Conservation (phyloP, 73 alveolate genomes). For the Effrenium voratum region DNA sequence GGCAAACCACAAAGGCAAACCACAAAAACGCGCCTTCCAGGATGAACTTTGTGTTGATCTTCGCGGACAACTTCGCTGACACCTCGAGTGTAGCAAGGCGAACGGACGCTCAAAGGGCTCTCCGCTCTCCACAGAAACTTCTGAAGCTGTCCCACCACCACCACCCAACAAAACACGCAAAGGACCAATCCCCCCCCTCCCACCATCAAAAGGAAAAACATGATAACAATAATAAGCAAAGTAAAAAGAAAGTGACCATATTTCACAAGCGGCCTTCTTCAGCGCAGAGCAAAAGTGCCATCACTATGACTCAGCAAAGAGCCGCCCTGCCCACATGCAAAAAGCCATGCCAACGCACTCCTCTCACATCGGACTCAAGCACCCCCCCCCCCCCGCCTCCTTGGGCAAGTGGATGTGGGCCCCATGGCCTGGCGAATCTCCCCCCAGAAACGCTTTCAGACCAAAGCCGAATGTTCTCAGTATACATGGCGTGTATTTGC, state of each 20-base stretch:
- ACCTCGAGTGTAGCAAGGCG: neutral
- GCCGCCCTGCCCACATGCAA: neutral
- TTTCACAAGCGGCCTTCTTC: too few species aligned
- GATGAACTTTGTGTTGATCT: constrained; percentile 39
- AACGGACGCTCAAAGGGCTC: neutral
- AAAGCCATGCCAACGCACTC: too few species aligned
- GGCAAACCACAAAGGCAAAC: too few species aligned
- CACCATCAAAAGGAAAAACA: neutral
- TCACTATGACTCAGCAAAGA: neutral
- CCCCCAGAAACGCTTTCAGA: neutral
- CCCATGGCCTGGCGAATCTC: neutral
- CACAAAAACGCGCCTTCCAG: constrained; percentile 49
- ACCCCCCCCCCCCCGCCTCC: neutral
- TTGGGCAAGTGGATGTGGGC: constrained; percentile 30
- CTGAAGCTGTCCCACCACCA: neutral
- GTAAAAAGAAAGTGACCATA: too few species aligned
- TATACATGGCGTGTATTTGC: neutral
- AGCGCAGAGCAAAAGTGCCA: too few species aligned
- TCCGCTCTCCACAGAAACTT: neutral
- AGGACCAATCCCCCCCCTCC: neutral
- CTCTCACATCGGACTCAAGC: neutral
- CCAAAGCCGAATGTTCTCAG: neutral
- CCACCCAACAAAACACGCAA: neutral
- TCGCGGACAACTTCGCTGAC: constrained; percentile 19
- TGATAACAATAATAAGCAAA: neutral